A percentile compares a stretch with the other conserved stretches of the same genome.
phyloP scores from a whole-genome alignment of 2,329 filamentous ascomycete species.

The Pseudocercospora crystallina region DNA sequence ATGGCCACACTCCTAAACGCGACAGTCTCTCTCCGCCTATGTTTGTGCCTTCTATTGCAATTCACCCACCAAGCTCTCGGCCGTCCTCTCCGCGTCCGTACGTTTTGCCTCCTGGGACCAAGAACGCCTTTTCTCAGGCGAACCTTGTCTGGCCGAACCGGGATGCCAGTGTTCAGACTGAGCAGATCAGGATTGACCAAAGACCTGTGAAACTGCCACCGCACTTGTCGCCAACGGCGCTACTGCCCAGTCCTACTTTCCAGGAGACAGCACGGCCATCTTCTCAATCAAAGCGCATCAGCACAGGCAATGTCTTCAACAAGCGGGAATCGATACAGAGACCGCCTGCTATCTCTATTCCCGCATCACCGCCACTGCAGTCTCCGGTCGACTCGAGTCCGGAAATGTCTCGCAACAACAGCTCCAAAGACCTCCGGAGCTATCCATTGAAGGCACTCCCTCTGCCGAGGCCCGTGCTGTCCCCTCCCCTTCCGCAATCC shows the following conservation, averaged over 20 bases:
- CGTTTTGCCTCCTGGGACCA: slow-evolving; percentile 76
- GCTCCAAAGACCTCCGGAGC: slow-evolving; percentile 26
- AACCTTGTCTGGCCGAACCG: slow-evolving; percentile 52
- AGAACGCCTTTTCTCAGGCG: slow-evolving; percentile 81
- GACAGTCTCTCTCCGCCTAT: slow-evolving; percentile 32
- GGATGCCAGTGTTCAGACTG: slow-evolving; percentile 74
- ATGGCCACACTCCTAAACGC: slow-evolving; percentile 24
- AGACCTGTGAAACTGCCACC: slow-evolving; percentile 71
- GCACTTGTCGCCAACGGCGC: slow-evolving; percentile 76
- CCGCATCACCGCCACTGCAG: slow-evolving; percentile 28
- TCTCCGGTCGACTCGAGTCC: slow-evolving; percentile 28
- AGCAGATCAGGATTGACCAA: slow-evolving; percentile 82
- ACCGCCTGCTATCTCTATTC: slow-evolving; percentile 16
- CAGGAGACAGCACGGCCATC: slow-evolving; percentile 17
- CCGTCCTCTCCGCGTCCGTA: slow-evolving; percentile 76
- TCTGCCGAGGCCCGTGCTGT: slow-evolving; percentile 33
- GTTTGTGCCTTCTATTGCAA: slow-evolving; percentile 72
- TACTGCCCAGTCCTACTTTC: slow-evolving; percentile 55
- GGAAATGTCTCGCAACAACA: slow-evolving; percentile 25
- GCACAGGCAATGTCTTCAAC: slow-evolving; percentile 23
- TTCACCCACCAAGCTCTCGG: slow-evolving; percentile 82
- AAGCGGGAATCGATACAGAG: slow-evolving; percentile 16
- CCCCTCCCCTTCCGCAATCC: slow-evolving; percentile 29
- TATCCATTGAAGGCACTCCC: slow-evolving; percentile 35
- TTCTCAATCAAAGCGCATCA: slow-evolving; percentile 13